phyloP scores from a whole-genome alignment of 139 green algal genomes.

The Chlorella sp. region DNA sequence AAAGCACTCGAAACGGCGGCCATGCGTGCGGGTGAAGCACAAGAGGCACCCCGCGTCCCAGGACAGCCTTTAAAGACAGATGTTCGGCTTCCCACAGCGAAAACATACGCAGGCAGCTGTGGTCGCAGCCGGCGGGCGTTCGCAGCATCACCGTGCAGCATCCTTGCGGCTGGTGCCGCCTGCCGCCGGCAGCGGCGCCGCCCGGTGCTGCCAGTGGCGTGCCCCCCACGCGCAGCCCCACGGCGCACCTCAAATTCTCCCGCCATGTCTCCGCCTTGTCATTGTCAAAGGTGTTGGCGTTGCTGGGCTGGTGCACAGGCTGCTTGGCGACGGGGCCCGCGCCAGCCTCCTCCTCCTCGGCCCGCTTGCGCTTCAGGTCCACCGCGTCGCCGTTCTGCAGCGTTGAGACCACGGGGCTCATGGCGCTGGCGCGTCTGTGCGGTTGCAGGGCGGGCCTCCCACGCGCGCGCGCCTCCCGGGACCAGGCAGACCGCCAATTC shows the following conservation, averaged over 20 bases:
- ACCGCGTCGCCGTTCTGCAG: not conserved
- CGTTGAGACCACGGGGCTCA: not conserved
- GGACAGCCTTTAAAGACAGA: too few species aligned
- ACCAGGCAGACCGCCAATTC: too few species aligned
- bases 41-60: too few species aligned
- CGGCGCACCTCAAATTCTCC: not conserved
- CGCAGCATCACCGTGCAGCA: not conserved
- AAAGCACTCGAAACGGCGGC: not conserved
- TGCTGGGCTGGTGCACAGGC: not conserved
- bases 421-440: not conserved
- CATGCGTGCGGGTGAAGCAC: too few species aligned
- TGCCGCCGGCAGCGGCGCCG: not conserved
- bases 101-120: not conserved
- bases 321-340: not conserved
- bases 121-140: not conserved
- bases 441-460: too few species aligned
- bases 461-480: too few species aligned
- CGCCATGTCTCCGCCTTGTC: constrained; percentile 6
- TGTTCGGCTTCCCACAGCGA: too few species aligned
- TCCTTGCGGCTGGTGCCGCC: not conserved
- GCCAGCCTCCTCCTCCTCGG: not conserved
- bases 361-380: not conserved
- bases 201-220: not conserved
- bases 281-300: constrained; percentile 13
- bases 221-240: too few species aligned